phyloP scores from a whole-genome alignment of 2,329 filamentous ascomycete species.

The Ceratocystis ficicola region DNA sequence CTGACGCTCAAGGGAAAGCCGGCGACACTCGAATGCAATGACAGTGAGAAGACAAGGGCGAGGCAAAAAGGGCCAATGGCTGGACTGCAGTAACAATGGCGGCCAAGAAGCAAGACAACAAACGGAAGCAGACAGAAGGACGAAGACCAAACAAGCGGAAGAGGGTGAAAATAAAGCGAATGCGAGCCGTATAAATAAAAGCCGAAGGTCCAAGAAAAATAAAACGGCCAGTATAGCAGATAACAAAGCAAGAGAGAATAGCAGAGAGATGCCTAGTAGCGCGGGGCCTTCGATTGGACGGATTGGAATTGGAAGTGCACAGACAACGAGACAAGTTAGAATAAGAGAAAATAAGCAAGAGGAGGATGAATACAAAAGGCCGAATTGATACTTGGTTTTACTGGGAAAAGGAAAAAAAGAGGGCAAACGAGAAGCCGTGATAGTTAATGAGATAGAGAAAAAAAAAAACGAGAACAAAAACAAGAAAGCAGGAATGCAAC shows the following conservation, averaged over 20 bases:
- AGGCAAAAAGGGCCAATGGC: neutral
- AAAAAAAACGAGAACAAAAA: neutral
- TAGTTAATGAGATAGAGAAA: neutral
- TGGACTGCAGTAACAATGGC: neutral
- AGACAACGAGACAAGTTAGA: neutral
- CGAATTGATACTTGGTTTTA: too few species aligned
- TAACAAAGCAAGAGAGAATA: neutral
- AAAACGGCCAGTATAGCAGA: neutral
- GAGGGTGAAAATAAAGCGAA: neutral
- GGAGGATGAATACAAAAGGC: too few species aligned
- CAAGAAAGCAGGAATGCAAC: neutral
- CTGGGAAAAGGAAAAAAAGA: too few species aligned
- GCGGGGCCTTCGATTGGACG: slow-evolving; percentile 9
- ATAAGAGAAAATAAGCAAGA: too few species aligned
- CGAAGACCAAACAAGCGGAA: neutral
- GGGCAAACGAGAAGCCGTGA: too few species aligned
- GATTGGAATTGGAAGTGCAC: slow-evolving; percentile 3
- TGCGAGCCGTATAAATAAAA: neutral
- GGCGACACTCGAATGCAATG: neutral
- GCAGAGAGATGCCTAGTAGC: neutral
- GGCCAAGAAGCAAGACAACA: neutral
- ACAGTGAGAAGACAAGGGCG: neutral
- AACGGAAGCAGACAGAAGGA: neutral
- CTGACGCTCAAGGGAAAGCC: neutral
- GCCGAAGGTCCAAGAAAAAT: neutral